A percentile compares a stretch with the other conserved stretches of the same genome.
Evolutionary conservation across 352 stramenopile genomes (phyloP).

Genomic region (Aphanomyces astaci): DNA sequence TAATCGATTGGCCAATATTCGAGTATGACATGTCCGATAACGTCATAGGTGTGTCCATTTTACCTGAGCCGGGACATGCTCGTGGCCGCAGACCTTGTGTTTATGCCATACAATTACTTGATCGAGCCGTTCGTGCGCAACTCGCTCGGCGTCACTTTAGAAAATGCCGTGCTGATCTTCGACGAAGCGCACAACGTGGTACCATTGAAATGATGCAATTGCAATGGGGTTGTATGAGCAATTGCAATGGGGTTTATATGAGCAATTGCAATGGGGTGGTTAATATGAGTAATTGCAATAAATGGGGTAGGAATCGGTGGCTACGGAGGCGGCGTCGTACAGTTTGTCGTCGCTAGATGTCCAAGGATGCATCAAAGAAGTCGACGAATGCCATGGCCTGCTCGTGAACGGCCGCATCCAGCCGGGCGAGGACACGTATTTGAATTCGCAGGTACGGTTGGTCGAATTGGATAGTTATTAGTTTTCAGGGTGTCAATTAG

Average conservation of each 20-base stretch:
- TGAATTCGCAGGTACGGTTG: conserved; percentile 1
- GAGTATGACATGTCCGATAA: no score
- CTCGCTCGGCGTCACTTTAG: conserved; percentile 91
- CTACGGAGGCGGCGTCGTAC: conserved; percentile 94
- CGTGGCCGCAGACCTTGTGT: conserved; percentile 92
- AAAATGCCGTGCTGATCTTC: conserved; percentile 97
- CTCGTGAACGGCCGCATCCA: background rate
- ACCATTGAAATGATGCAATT: conserved; percentile 33
- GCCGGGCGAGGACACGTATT: conserved; percentile 1
- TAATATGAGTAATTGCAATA: no score
- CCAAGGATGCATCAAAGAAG: conserved; percentile 89
- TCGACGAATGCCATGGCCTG: conserved; percentile 55
- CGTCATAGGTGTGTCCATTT: conserved; percentile 97
- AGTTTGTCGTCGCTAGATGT: conserved; percentile 92
- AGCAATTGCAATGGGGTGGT: background rate
- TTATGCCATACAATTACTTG: conserved; percentile 99
- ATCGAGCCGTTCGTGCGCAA: conserved; percentile 90
- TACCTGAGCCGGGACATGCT: conserved; percentile 91
- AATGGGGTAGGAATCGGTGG: conserved; percentile 79
- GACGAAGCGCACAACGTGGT: conserved; percentile 99
- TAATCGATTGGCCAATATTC: no score
- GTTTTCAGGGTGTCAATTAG: no score
- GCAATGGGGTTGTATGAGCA: background rate
- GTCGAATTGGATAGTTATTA: background rate
- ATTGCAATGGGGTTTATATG: background rate